These are phyloP conservation scores for Colletotrichum costaricense DNA, from an alignment of 2,329 filamentous ascomycete species.

Conservation along the genomic window DNA sequence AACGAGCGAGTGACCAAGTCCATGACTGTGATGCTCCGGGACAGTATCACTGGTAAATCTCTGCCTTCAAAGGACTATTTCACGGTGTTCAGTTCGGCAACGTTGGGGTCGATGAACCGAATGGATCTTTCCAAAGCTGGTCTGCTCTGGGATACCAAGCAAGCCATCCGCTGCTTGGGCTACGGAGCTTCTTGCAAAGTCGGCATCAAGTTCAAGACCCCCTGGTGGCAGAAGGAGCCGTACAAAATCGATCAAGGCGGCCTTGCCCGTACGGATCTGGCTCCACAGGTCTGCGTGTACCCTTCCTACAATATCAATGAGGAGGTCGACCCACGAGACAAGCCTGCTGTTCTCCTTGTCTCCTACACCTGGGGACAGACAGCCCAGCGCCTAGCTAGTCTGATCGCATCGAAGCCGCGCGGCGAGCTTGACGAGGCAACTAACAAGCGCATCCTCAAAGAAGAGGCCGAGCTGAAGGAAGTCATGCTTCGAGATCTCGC, in stretches of 20 bases:
- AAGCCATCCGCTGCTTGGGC: slow-evolving; percentile 42
- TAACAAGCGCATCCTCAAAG: too few relatives aligned
- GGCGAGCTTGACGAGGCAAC: too few relatives aligned
- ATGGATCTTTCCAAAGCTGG: slow-evolving; percentile 40
- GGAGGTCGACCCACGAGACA: slow-evolving; percentile 28
- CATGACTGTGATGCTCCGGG: too few relatives aligned
- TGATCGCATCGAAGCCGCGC: slow-evolving; percentile 4
- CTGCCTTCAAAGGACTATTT: slow-evolving; percentile 33
- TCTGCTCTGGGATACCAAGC: not conserved
- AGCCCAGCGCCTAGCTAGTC: slow-evolving; percentile 42
- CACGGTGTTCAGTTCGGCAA: slow-evolving; percentile 44
- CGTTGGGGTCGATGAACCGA: slow-evolving; percentile 41
- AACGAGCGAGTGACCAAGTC: not conserved
- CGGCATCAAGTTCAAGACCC: slow-evolving; percentile 47
- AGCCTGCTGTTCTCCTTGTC: slow-evolving; percentile 44
- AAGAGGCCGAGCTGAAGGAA: too few relatives aligned
- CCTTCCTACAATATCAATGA: slow-evolving; percentile 44
- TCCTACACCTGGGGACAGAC: slow-evolving; percentile 49
- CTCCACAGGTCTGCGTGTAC: slow-evolving; percentile 43
- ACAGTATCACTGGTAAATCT: too few relatives aligned
- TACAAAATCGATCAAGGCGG: not conserved
- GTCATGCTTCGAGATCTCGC: too few relatives aligned
- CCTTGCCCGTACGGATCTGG: slow-evolving; percentile 40
- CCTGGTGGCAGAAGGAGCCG: slow-evolving; percentile 44
- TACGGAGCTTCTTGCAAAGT: slow-evolving; percentile 47